Base-by-base conservation (phyloP, 805 yeast species). In the Monosporozyma unispora region DNA sequence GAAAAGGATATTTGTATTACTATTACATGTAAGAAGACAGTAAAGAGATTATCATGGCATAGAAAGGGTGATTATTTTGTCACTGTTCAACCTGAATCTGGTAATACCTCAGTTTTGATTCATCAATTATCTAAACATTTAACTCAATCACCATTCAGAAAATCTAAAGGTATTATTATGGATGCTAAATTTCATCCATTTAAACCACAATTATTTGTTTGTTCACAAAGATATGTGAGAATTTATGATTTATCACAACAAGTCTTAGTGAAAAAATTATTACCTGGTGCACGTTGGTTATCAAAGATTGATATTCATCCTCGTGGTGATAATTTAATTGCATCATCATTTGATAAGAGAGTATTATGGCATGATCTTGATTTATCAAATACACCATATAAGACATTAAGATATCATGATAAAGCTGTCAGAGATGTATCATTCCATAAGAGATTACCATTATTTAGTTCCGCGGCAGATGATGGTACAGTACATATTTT, bases 321-420 rank as follows among this genome's bases (percentile, higher is more conserved):
- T 51, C 77, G 95, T 56, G 99, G 99, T 50, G 98, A 93, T 67
- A 90, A 93, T 62, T 80, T 93, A 48, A 70, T 93, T 54, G 96
- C 96, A 12, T 86, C 91, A 7, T 88, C 97, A 2, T 93, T 79
- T 67, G 99, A 93, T 68, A 89, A 90, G 75, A 79, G 97, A 57
- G 95, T 93, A 4, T 76, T 90, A 56, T 93, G 99, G 99, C 98
- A 91, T 63, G 99, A 93, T 74, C 72, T 91, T 62, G 99, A 93
- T 67, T 75, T 95, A 54, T 75, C 86, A 43, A 74, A 78, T 50
- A 87, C 95, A 45, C 99, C 99, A 28, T 93, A 89, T 74, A 93
- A 95, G 74, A 91, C 96, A 0, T 75, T 93, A 61, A 78, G 99
- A 66, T 93, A 90, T 70, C 99, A 93, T 66, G 89, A 86, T 49